phyloP scores from a whole-genome alignment of 106 monocot species.

The Apostasia shenzhenica region DNA sequence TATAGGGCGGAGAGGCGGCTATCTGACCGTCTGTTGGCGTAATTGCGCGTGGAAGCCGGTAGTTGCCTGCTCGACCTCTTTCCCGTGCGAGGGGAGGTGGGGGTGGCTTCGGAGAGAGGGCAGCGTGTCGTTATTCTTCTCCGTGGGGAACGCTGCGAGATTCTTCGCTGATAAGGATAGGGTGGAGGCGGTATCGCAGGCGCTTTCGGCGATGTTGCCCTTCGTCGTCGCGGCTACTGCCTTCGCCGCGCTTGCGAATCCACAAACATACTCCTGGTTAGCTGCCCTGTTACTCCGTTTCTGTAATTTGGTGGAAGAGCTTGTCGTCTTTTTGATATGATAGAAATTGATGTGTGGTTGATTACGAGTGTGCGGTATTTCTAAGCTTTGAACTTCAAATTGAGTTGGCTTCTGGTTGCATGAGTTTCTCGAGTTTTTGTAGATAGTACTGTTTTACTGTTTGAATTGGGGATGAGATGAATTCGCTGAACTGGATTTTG shows the following conservation, averaged over 20 bases:
- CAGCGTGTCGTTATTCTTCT: conserved; percentile 37
- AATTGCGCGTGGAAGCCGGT: neutral
- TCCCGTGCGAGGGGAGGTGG: conserved; percentile 46
- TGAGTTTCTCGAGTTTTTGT: too few species aligned
- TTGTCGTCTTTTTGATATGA: neutral
- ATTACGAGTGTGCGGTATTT: too few species aligned
- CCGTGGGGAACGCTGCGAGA: conserved; percentile 6
- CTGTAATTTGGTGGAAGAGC: too few species aligned
- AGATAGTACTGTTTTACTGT: too few species aligned
- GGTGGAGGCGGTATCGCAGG: conserved; percentile 16
- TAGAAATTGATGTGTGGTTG: neutral
- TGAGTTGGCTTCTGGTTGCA: too few species aligned
- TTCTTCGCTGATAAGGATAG: neutral
- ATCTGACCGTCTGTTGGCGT: too few species aligned
- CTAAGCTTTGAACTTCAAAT: too few species aligned
- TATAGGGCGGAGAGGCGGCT: neutral
- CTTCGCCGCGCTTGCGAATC: conserved; percentile 67
- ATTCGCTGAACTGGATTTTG: too few species aligned
- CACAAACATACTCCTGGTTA: conserved; percentile 86
- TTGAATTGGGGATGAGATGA: too few species aligned
- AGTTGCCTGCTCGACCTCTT: conserved; percentile 42
- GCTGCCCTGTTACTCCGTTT: neutral
- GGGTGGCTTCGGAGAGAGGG: conserved; percentile 54
- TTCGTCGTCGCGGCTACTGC: conserved; percentile 84
- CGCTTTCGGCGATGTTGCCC: conserved; percentile 76